A percentile compares a stretch with the other conserved stretches of the same genome.
Conservation (phyloP, 2,329 filamentous ascomycete species). For the Diaporthe batatas region DNA sequence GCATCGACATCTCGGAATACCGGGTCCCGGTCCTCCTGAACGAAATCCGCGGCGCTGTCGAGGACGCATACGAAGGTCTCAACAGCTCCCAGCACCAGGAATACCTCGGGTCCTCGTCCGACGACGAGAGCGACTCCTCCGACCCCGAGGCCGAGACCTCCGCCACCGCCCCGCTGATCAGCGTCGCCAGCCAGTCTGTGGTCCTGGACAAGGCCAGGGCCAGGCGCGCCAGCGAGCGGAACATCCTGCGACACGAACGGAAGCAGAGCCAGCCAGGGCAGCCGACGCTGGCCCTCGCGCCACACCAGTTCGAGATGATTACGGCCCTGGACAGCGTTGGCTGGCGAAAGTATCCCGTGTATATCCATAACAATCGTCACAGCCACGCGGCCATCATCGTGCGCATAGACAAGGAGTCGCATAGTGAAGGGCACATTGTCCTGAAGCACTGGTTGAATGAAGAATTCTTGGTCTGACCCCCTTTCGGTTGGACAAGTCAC, state of each 20-base stretch:
- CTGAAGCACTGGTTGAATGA: slow-evolving; percentile 84
- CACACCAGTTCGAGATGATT: slow-evolving; percentile 88
- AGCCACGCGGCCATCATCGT: slow-evolving; percentile 93
- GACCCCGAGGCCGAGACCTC: slow-evolving; percentile 35
- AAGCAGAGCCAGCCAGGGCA: slow-evolving; percentile 58
- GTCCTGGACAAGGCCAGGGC: slow-evolving; percentile 46
- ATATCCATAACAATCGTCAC: slow-evolving; percentile 83
- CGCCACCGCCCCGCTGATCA: slow-evolving; percentile 14
- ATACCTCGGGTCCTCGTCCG: slow-evolving; percentile 70
- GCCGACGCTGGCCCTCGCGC: slow-evolving; percentile 82
- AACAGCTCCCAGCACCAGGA: slow-evolving; percentile 78
- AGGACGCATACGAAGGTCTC: slow-evolving; percentile 81
- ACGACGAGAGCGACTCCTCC: slow-evolving; percentile 33
- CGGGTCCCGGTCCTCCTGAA: slow-evolving; percentile 82
- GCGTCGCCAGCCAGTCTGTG: slow-evolving; percentile 24
- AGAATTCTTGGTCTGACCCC: slow-evolving; percentile 73
- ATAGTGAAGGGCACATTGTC: slow-evolving; percentile 83
- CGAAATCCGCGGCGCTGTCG: slow-evolving; percentile 80
- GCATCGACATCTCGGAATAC: slow-evolving; percentile 77
- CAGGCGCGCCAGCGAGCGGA: slow-evolving; percentile 47
- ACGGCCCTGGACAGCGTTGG: slow-evolving; percentile 76
- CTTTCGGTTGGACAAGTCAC: neutral
- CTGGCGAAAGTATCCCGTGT: slow-evolving; percentile 76
- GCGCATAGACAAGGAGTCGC: slow-evolving; percentile 74
- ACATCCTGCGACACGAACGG: slow-evolving; percentile 58